A percentile compares a stretch with the other conserved stretches of the same genome.
phyloP scores from a whole-genome alignment of 495 filamentous ascomycete genomes.

The Aspergillus egyptiacus region DNA sequence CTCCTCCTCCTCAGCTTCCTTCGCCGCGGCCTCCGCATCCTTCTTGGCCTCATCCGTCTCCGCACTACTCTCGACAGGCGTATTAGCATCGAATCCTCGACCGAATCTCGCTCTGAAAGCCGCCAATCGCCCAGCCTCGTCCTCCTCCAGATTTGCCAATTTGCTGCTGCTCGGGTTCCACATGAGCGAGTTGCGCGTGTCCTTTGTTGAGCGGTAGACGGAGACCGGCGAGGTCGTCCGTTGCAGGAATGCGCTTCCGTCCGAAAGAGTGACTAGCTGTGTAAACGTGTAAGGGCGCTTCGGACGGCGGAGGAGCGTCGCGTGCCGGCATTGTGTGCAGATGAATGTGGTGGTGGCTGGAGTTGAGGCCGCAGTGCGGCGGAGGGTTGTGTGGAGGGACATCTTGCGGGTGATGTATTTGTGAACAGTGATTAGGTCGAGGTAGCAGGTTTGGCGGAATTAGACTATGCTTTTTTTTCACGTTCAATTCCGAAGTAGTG shows the following conservation, averaged over 20 bases:
- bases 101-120: constrained; percentile 84
- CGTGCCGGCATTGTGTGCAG: constrained; percentile 60
- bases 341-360: constrained; percentile 35
- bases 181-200: constrained; percentile 77
- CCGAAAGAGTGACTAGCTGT: constrained; percentile 88
- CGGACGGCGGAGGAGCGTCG: constrained; percentile 80
- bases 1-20: constrained; percentile 34
- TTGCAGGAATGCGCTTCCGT: constrained; percentile 79
- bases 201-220: constrained; percentile 70
- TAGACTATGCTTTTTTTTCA: neutral
- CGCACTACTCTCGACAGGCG: constrained; percentile 22
- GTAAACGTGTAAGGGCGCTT: constrained; percentile 94
- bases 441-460: neutral
- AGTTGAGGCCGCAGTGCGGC: constrained; percentile 35
- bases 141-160: constrained; percentile 81
- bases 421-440: neutral
- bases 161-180: constrained; percentile 83
- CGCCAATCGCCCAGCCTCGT: constrained; percentile 86
- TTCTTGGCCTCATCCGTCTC: constrained; percentile 9
- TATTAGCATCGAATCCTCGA: constrained; percentile 66
- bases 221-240: constrained; percentile 82
- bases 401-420: constrained; percentile 18
- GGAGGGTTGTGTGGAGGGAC: constrained; percentile 40
- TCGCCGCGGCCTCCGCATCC: constrained; percentile 25
- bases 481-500: neutral